Evolutionary conservation across 768 basidiomycete genomes (phyloP).

Genomic region (Termitomyces sp.): DNA sequence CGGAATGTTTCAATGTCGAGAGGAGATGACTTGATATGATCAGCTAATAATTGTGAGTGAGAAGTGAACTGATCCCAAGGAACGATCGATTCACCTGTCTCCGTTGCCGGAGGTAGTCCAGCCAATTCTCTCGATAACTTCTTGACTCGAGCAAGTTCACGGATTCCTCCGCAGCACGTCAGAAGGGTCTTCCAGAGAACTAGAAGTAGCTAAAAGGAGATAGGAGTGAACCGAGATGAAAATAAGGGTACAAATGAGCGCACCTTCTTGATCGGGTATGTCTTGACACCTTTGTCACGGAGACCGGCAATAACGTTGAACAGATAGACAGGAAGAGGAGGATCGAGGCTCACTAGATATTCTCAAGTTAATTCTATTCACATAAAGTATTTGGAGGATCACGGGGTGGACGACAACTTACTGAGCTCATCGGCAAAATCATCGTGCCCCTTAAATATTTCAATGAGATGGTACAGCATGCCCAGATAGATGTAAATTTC

Average conservation of each 20-base stretch:
- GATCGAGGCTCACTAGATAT: constrained; percentile 86
- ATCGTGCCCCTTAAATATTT: constrained; percentile 89
- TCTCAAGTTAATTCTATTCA: background rate
- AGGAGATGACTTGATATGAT: constrained; percentile 84
- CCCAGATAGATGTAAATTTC: constrained; percentile 92
- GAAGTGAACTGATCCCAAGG: background rate
- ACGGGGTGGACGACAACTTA: constrained; percentile 35
- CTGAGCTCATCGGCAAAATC: constrained; percentile 96
- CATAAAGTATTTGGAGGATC: background rate
- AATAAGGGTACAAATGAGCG: constrained; percentile 9
- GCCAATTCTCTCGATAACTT: constrained; percentile 80
- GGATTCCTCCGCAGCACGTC: constrained; percentile 88
- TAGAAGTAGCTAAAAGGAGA: constrained; percentile 63
- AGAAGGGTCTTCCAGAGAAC: constrained; percentile 93
- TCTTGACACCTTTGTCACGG: constrained; percentile 89
- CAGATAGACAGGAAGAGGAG: constrained; percentile 88
- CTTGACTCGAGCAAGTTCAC: constrained; percentile 80
- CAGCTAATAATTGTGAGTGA: constrained; percentile 27
- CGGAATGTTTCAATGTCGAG: constrained; percentile 87
- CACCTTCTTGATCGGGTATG: constrained; percentile 97
- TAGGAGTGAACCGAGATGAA: constrained; percentile 10
- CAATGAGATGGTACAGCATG: constrained; percentile 92
- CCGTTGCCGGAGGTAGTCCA: constrained; percentile 58
- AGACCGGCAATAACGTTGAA: constrained; percentile 87
- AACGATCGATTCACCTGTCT: constrained; percentile 23